Percentiles rank a stretch among this genome's conserved stretches.
These are phyloP conservation scores for Withania somnifera DNA, from an alignment of 305 asterid species.

Conservation along the genomic window DNA sequence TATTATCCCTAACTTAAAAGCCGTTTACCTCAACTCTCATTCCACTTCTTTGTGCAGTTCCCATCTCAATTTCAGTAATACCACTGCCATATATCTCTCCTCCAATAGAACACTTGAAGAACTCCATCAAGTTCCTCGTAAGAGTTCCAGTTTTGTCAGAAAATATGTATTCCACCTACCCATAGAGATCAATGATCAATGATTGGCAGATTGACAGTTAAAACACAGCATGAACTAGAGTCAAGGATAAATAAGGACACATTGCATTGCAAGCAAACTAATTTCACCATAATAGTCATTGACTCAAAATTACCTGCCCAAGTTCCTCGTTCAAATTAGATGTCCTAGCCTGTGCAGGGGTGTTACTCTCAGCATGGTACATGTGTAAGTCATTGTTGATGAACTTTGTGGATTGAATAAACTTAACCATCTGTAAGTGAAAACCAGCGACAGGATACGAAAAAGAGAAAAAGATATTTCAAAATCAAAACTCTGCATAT, in stretches of 20 bases:
- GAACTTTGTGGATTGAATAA: slow-evolving; percentile 92
- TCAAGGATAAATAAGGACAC: neutral
- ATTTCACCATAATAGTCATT: neutral
- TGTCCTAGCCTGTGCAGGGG: slow-evolving; percentile 95
- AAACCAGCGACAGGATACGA: slow-evolving; percentile 7
- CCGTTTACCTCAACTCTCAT: slow-evolving; percentile 54
- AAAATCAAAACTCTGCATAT: slow-evolving; percentile 9
- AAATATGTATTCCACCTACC: slow-evolving; percentile 95
- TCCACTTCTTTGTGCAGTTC: slow-evolving; percentile 78
- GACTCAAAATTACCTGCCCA: slow-evolving; percentile 65
- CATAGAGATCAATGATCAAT: slow-evolving; percentile 6
- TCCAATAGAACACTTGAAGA: slow-evolving; percentile 94
- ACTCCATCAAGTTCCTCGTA: slow-evolving; percentile 97
- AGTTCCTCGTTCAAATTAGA: slow-evolving; percentile 99
- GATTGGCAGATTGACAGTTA: slow-evolving; percentile 3
- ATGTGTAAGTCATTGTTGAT: slow-evolving; percentile 95
- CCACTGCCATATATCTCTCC: slow-evolving; percentile 97
- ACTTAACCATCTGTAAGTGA: slow-evolving; percentile 81
- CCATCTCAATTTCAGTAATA: slow-evolving; percentile 90
- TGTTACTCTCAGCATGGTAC: slow-evolving; percentile 97
- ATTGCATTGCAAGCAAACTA: neutral
- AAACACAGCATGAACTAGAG: neutral
- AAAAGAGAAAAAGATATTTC: neutral
- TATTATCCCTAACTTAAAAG: slow-evolving; percentile 7
- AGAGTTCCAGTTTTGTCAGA: slow-evolving; percentile 99